phyloP scores from a whole-genome alignment of 345 rosid genomes.

The Arabidopsis arenosa region DNA sequence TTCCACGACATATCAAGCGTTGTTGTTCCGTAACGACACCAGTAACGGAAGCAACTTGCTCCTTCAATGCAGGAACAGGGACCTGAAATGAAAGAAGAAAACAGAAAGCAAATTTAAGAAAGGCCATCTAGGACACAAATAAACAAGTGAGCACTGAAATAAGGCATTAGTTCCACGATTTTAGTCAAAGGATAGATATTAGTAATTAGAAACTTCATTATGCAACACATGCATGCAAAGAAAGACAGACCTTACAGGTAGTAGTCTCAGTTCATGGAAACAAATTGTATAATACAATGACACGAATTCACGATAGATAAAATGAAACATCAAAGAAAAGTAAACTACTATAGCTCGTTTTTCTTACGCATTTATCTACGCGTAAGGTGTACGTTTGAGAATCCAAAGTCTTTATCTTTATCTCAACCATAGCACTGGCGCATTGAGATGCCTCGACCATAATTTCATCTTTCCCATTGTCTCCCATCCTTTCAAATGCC shows the following conservation, averaged over 20 bases:
- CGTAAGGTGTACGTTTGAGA: slow-evolving; percentile 58
- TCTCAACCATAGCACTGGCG: slow-evolving; percentile 58
- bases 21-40: slow-evolving; percentile 67
- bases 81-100: slow-evolving; percentile 42
- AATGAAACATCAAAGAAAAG: slow-evolving; percentile 1
- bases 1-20: slow-evolving; percentile 65
- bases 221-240: slow-evolving; percentile 12
- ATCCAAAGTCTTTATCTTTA: slow-evolving; percentile 64
- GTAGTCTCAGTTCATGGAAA: not conserved
- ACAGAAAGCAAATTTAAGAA: slow-evolving; percentile 15
- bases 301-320: not conserved
- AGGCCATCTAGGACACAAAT: not conserved
- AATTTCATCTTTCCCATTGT: slow-evolving; percentile 46
- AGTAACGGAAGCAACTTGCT: slow-evolving; percentile 62
- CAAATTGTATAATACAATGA: not conserved
- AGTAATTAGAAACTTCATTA: not conserved
- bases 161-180: slow-evolving; percentile 12
- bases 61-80: slow-evolving; percentile 71
- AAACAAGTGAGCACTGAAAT: slow-evolving; percentile 3
- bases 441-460: slow-evolving; percentile 43
- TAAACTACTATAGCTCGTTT: too few relatives aligned
- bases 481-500: slow-evolving; percentile 51
- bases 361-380: slow-evolving; percentile 61
- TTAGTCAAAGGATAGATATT: not conserved
- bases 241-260: not conserved